Percentiles rank a stretch among this genome's conserved stretches.
These are phyloP conservation scores for Trichodelitschia bisporula DNA, from an alignment of 495 filamentous ascomycete species.

Conservation along the genomic window DNA sequence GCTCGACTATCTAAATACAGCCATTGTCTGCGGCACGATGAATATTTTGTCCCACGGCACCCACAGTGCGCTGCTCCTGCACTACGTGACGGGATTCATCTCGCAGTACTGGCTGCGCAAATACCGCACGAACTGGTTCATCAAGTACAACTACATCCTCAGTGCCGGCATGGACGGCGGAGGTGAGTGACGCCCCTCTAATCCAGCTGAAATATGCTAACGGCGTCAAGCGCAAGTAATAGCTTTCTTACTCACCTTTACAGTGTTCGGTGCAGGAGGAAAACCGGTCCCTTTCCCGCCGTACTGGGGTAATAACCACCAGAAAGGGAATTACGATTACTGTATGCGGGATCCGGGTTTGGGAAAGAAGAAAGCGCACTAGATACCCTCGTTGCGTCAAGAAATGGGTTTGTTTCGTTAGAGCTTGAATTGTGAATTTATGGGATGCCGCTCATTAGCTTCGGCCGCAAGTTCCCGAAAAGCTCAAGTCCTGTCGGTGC, in stretches of 20 bases:
- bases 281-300: conserved; percentile 9
- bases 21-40: conserved; percentile 16
- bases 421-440: too few relatives aligned
- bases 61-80: conserved; percentile 16
- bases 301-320: too few relatives aligned
- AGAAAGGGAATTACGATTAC: too few relatives aligned
- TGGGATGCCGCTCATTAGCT: too few relatives aligned
- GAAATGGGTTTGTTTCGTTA: too few relatives aligned
- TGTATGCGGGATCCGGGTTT: too few relatives aligned
- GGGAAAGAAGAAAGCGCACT: too few relatives aligned
- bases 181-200: too few relatives aligned
- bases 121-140: conserved; percentile 23
- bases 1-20: conserved; percentile 13
- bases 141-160: conserved; percentile 31
- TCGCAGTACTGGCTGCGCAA: conserved; percentile 28
- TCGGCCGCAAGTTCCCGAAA: too few relatives aligned
- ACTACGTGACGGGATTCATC: conserved; percentile 20
- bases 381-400: too few relatives aligned
- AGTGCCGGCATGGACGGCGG: conserved; percentile 31
- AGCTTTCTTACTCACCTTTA: conserved; percentile 32
- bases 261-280: conserved; percentile 26
- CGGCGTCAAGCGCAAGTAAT: conserved; percentile 21
- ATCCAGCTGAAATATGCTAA: too few relatives aligned
- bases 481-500: too few relatives aligned
- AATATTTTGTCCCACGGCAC: conserved; percentile 16